Evolutionary conservation across 1,139 yeast genomes (phyloP), one percentile per base, ranked within the genome.

Genomic region (Fermentozyma sake): DNA sequence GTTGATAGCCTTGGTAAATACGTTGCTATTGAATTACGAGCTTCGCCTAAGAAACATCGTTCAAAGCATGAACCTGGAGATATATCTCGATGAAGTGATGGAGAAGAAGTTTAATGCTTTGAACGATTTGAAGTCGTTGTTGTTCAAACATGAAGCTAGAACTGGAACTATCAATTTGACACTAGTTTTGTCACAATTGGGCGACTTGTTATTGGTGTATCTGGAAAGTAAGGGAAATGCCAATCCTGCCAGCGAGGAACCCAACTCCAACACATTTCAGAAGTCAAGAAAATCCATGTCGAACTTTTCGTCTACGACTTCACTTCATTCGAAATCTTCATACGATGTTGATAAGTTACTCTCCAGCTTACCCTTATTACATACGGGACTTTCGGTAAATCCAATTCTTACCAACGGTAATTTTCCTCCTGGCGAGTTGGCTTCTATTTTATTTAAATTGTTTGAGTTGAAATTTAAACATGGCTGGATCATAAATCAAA

Each of bases 1-100:
- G 2, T 55, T 89, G 23, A 72, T 87, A n/a, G 89, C 96, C 0
- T 58, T 89, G 23, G 68, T 79, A 28, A 89, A 89, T 49, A 73
- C 87, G 0, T 49, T 86, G 16, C 40, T 78, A n/a, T 46, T 78
- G 15, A 56, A 72, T 3, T 61, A 68, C 20, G 73, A 69, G 29
- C 34, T 61, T 9, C 47, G 41, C 19, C 23, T 29, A 17, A 22
- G 38, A 11, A 35, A 31, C 26, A 19, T 26, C 12, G 8, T 23
- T 9, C 26, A 30, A 43, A 19, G 29, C 22, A 26, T 33, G 26
- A 24, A 28, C 27, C n/a, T n/a, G n/a, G n/a, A n/a, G n/a, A n/a
- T n/a, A n/a, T 14, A 34, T 25, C 27, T 28, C 4, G 39, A 32
- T 11, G 24, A 20, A 14, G 13, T 29, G 19, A 37, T 42, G 9